Base-by-base conservation (phyloP, 1,284 basidiomycete species). In the Apiotrichum veenhuisii region DNA sequence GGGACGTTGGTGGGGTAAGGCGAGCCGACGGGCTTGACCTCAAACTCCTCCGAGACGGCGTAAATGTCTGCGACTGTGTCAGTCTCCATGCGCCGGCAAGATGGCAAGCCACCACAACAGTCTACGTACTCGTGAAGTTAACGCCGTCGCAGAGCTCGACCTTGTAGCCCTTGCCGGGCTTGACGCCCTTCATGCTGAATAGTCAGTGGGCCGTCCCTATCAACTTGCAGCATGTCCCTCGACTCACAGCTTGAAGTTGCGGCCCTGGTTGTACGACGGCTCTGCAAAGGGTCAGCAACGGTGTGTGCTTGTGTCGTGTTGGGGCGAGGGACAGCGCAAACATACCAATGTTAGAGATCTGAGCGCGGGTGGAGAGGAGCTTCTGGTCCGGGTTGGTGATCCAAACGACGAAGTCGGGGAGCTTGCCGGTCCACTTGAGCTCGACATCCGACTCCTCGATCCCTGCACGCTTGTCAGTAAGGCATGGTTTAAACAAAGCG, bases 21-120 rank as follows among this genome's bases (percentile, higher is more conserved):
- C 15, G 87, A 80, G 50, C 83, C 84, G 41, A 78, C 64, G 15
- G 85, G 67, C 71, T 86, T 86, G 76, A 90, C 82, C 71, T 86
- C 83, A 74, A 89, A 89, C 12, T 76, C 67, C 54, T 82, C 63
- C 30, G 86, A 87, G 43, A 74, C 69, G 23, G 84, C 84, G 66
- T 82, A 87, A 59, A 89, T 64, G 85, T 89, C 64, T 62, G 20
- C 26, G 33, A 22, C 15, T 23, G 43, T 62, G 18, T 59, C n/a
- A 22, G 20, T 34, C 20, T 22, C 43, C 36, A 42, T 49, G 33
- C 8, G 14, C 41, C 1, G 42, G 33, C 27, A 45, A 26, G 27
- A 27, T 11, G 37, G 7, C n/a, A n/a, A n/a, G n/a, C n/a, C n/a
- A n/a, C n/a, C n/a, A n/a, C n/a, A n/a, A n/a, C 36, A 54, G 49